These are phyloP conservation scores for Carex cristatella DNA, from an alignment of 176 grass and related monocot species.

Conservation along the genomic window DNA sequence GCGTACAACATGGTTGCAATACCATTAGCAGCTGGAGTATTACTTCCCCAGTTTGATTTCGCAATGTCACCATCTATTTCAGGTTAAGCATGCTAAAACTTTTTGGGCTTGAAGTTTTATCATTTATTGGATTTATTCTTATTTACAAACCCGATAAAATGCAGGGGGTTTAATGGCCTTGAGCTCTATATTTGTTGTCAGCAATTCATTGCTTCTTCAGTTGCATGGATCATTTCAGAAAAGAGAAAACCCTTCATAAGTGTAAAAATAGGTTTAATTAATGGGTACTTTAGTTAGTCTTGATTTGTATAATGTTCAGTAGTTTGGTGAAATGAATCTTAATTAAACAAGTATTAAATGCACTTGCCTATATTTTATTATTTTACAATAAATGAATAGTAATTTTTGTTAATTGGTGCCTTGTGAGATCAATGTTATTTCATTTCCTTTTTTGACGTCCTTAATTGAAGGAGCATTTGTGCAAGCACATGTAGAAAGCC, in stretches of 20 bases:
- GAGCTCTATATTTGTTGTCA: conserved; percentile 89
- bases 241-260: conserved; percentile 20
- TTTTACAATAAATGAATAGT: neutral
- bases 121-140: neutral
- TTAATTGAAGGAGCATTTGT: neutral
- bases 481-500: neutral
- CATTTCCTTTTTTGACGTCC: neutral
- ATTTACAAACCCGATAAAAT: neutral
- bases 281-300: neutral
- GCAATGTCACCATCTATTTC: conserved; percentile 96
- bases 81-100: conserved; percentile 32
- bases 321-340: neutral
- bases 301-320: neutral
- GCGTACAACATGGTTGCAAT: conserved; percentile 84
- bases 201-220: conserved; percentile 92
- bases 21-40: conserved; percentile 57
- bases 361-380: neutral
- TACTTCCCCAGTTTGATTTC: conserved; percentile 82
- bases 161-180: conserved; percentile 88
- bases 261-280: neutral
- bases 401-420: neutral
- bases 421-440: neutral
- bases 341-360: neutral
- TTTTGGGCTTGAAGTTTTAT: neutral
- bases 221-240: conserved; percentile 59